A percentile compares a stretch with the other conserved stretches of the same genome.
These are phyloP conservation scores for Pichia cephalocereana DNA, from an alignment of 805 yeast genomes.

Conservation along the genomic window DNA sequence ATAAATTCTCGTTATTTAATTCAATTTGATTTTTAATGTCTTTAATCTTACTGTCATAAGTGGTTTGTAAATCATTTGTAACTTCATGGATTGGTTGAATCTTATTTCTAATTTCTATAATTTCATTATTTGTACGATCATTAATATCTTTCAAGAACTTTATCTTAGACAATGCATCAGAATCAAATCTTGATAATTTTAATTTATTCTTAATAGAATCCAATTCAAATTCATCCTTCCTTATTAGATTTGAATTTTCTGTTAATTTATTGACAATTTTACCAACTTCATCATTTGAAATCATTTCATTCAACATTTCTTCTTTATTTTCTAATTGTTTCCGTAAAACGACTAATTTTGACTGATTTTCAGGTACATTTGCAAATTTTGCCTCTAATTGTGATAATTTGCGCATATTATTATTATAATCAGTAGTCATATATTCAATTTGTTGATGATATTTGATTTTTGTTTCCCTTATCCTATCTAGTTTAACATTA, in stretches of 20 bases:
- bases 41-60: slow-evolving; percentile 4
- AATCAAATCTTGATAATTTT: slow-evolving; percentile 42
- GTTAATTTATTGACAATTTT: slow-evolving; percentile 28
- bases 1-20: background rate
- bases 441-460: slow-evolving; percentile 37
- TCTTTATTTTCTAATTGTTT: background rate
- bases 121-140: slow-evolving; percentile 12
- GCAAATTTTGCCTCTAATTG: slow-evolving; percentile 31
- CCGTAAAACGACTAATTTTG: background rate
- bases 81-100: background rate
- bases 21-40: background rate
- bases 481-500: background rate
- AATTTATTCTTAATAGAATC: slow-evolving; percentile 48
- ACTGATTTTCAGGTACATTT: slow-evolving; percentile 31
- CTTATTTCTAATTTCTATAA: slow-evolving; percentile 5
- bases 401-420: slow-evolving; percentile 27
- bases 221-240: slow-evolving; percentile 32
- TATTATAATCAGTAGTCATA: slow-evolving; percentile 31
- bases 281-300: slow-evolving; percentile 14
- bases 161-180: slow-evolving; percentile 50
- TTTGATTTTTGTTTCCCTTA: slow-evolving; percentile 9
- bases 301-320: background rate
- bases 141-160: slow-evolving; percentile 19
- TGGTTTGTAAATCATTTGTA: slow-evolving; percentile 1
- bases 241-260: slow-evolving; percentile 29